Evolutionary conservation across 495 filamentous ascomycete genomes (phyloP), one percentile per base, ranked within the genome.

Genomic region (Thermochaetoides thermophila): DNA sequence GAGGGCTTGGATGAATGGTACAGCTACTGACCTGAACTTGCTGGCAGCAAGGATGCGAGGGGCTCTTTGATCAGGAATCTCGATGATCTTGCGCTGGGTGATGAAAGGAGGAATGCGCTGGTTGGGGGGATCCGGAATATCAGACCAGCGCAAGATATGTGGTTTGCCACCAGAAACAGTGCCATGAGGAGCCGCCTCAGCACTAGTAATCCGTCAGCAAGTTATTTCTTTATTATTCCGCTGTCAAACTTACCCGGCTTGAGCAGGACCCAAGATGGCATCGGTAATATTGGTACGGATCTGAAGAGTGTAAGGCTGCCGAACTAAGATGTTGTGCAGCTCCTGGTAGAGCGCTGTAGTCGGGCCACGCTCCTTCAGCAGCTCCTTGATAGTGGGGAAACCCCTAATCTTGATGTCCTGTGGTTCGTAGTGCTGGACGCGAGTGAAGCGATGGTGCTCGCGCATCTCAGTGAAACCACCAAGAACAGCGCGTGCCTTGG

Each of bases 291-390:
- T 50, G 33, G 56, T 54, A 17, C 54, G 53, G 17, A 45, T 39
- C 31, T 61, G 59, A 7, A 68, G 9, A 22, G 60, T 35, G 34
- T 56, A 63, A 3, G 56, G 56, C 16, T 61, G 59, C 28, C 54
- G 46, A 12, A 35, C 25, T 1, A 66, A 38, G 26, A 53, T 55
- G 31, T 46, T 48, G 35, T 57, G 53, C 15, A 68, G 43, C 27
- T 68, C 60, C 11, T 43, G 44, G 58, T 59, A 64, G 14, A 36
- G 32, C 13, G 21, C 20, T 10, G 35, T 34, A 34, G 36, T 46
- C 32, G 38, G 46, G 26, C 17, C 37, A 35, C 35, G 46, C 39
- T 49, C 35, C 34, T 57, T 56, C 17, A 51, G 47, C 6, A 60
- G 37, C 15, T 50, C 46, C 40, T 47, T 57, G 33, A 51, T 43